Evolutionary conservation across 1,284 basidiomycete species (phyloP), one percentile per base, ranked within the genome.

Genomic region (Moesziomyces parantarcticus): DNA sequence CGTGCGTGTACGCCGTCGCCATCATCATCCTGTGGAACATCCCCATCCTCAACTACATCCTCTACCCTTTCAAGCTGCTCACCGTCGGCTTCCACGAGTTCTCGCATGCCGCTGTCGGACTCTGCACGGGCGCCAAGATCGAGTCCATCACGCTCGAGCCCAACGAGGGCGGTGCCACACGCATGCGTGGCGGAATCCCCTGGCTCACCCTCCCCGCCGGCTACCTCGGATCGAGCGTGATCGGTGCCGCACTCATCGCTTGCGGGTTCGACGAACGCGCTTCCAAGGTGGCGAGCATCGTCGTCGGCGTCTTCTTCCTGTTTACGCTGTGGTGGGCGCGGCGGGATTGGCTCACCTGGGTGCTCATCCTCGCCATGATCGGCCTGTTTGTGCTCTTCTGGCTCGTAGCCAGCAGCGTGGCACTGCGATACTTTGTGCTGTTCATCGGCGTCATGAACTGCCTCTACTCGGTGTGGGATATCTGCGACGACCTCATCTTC

Each of bases 191-290:
- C 25, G 96, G 95, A 1, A 90, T 97, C 43, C 87, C 90, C 11
- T 92, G 91, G 87, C 87, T 96, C 50, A 92, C 93, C 1, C 87
- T 93, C 0, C 81, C 83, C 11, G 76, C 77, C 3, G 77, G 78
- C 5, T 98, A 98, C 84, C 90, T 97, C 32, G 96, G 96, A 11
- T 70, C 73, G 2, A 71, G 68, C 3, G 86, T 97, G 79, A 95
- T 97, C 63, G 96, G 96, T 22, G 94, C 93, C 0, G 89, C 88
- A 49, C 86, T 97, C 26, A 94, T 97, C 68, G 89, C 93, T 6
- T 96, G 93, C 75, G 94, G 83, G 0, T 98, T 97, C 84, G 90
- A 98, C 84, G 94, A 92, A 50, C 90, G 93, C 74, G 96, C 96
- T 2, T 92, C 91, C 85, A 97, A 97, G 84, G 85, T 97, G 52